Evolutionary conservation across 805 yeast genomes (phyloP).

Genomic region (Candida manassasensis): DNA sequence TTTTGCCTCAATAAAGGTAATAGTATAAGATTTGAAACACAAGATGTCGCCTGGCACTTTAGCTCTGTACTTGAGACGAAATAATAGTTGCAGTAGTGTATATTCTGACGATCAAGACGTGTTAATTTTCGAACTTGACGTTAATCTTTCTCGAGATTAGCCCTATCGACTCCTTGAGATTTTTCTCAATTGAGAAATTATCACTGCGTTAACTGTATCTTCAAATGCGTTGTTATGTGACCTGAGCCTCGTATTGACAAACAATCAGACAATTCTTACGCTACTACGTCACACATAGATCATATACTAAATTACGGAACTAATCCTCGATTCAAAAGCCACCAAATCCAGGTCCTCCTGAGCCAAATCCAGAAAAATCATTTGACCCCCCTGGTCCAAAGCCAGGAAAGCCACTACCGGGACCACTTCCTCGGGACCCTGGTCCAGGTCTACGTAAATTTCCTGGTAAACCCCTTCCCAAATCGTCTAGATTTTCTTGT

Average conservation of each 20-base stretch:
- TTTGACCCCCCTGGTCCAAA: conserved; percentile 9
- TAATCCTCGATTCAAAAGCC: not conserved
- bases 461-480: conserved; percentile 46
- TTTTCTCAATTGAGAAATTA: not conserved
- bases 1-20: too few relatives aligned
- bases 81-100: too few relatives aligned
- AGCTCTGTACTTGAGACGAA: too few relatives aligned
- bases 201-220: not conserved
- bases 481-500: conserved; percentile 38
- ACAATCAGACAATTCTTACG: not conserved
- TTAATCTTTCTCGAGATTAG: too few relatives aligned
- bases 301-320: not conserved
- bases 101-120: too few relatives aligned
- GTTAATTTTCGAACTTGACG: too few relatives aligned
- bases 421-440: conserved; percentile 6
- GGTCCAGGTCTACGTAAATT: conserved; percentile 20
- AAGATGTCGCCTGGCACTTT: too few relatives aligned
- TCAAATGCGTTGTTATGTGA: not conserved
- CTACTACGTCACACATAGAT: not conserved
- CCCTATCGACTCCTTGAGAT: not conserved
- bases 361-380: conserved; percentile 10
- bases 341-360: conserved; percentile 8
- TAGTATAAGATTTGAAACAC: too few relatives aligned
- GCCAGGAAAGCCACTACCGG: conserved; percentile 9
- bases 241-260: not conserved